Conservation (phyloP, 192 early-diverging fungal genomes). For the Linnemannia schmuckeri region DNA sequence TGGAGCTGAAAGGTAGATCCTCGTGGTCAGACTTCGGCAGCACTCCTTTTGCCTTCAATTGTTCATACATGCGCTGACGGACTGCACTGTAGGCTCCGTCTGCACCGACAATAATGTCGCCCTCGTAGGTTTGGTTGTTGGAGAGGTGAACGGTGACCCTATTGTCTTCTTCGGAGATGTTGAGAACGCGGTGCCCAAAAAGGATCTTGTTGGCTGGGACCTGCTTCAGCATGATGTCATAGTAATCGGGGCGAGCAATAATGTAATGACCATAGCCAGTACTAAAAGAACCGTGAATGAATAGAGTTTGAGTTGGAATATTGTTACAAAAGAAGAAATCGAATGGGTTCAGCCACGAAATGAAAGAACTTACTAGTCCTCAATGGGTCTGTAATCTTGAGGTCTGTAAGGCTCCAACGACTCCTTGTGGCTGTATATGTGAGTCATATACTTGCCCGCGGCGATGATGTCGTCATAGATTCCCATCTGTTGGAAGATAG, state of each 20-base stretch:
- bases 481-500: conserved; percentile 16
- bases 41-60: background rate
- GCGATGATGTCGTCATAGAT: conserved; percentile 3
- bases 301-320: background rate
- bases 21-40: background rate
- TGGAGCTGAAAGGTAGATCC: background rate
- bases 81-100: conserved; percentile 43
- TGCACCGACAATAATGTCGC: conserved; percentile 44
- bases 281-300: background rate
- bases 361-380: background rate
- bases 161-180: conserved; percentile 7
- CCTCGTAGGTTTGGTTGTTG: conserved; percentile 11
- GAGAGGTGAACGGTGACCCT: conserved; percentile 22
- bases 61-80: conserved; percentile 13
- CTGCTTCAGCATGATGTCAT: background rate
- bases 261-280: background rate
- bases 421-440: background rate
- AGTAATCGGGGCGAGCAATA: conserved; percentile 10
- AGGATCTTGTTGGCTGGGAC: conserved; percentile 16
- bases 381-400: background rate
- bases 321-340: background rate
- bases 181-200: conserved; percentile 20
- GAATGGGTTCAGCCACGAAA: background rate
- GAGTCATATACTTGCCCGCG: background rate
- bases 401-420: background rate